Evolutionary conservation across 495 filamentous ascomycete species (phyloP), one percentile per base, ranked within the genome.

Genomic region (Aspergillus cavernicola): DNA sequence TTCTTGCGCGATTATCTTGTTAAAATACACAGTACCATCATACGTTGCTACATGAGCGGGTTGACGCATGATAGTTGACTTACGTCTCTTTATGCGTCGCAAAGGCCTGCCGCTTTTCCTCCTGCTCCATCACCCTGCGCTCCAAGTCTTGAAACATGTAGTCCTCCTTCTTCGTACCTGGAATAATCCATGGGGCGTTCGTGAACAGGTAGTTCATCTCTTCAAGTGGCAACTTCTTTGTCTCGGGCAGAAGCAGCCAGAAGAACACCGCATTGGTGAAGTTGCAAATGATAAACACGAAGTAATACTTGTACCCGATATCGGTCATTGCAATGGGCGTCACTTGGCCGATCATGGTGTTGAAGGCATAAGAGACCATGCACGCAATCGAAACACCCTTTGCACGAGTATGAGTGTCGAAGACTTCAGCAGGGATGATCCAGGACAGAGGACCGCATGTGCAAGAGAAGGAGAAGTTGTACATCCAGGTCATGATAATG

Each of bases 311-410:
- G 60, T 79, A 86, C 0, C 72, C 62, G 10, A 80, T 63, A 12
- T 64, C 59, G 1, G 67, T 68, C 66, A 86, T 80, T 0, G 83
- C 83, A 45, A 80, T 76, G 28, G 75, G 75, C 3, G 81, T 87
- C n/a, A 86, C 74, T 59, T 88, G 85, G 0, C 85, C 83, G 49
- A 87, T 87, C 76, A 88, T 80, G 9, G 85, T 87, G 69, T 87
- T 88, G 71, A 88, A 87, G 5, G 83, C 84, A 60, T 83, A 87
- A 29, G 73, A 78, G 23, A 66, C 72, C 82, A 86, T 84, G 3
- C 81, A 83, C 2, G 83, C 83, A 54, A 87, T 77, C 1, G 81
- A 83, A 2, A 88, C 83, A 58, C 83, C 84, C 64, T 85, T 85
- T 18, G 79, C 69, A 16, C 85, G 77, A 2, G 84, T 88, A 35